These are phyloP conservation scores for Euphorbia schlechtendalii DNA, from an alignment of 441 rosid species.

Conservation along the genomic window DNA sequence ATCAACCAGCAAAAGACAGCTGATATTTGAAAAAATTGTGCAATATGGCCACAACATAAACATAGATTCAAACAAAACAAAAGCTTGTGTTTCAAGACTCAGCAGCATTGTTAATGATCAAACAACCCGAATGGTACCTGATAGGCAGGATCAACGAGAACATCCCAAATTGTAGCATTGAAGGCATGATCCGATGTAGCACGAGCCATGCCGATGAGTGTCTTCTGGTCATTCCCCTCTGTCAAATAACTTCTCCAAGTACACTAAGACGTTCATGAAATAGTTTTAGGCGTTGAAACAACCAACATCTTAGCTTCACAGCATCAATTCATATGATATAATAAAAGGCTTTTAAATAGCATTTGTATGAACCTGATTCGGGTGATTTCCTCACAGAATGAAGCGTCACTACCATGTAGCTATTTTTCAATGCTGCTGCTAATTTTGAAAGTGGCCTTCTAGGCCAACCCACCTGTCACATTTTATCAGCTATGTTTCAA, in stretches of 20 bases:
- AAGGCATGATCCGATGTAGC: constrained; percentile 98
- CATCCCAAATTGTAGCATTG: constrained; percentile 99
- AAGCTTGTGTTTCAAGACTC: background rate
- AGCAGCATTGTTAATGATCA: background rate
- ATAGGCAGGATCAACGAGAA: constrained; percentile 88
- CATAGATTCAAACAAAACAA: constrained; percentile 1
- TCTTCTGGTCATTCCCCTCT: constrained; percentile 62
- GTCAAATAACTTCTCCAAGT: constrained; percentile 92
- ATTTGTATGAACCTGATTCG: constrained; percentile 52
- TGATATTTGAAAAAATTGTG: background rate
- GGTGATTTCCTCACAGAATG: constrained; percentile 59
- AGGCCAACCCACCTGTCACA: constrained; percentile 87
- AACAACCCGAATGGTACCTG: constrained; percentile 46
- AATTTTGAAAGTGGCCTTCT: constrained; percentile 78
- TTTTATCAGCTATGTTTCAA: background rate
- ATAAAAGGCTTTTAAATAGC: constrained; percentile 6
- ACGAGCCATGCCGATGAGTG: constrained; percentile 94
- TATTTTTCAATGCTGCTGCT: constrained; percentile 84
- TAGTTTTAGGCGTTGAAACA: constrained; percentile 32
- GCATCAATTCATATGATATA: constrained; percentile 9
- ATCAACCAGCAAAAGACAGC: too few relatives aligned
- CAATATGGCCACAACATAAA: background rate
- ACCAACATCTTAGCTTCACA: constrained; percentile 16
- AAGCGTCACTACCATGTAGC: constrained; percentile 91
- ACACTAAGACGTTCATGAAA: constrained; percentile 84